These are phyloP conservation scores for Rhamnella rubrinervis DNA, from an alignment of 331 rosid species.

Conservation along the genomic window DNA sequence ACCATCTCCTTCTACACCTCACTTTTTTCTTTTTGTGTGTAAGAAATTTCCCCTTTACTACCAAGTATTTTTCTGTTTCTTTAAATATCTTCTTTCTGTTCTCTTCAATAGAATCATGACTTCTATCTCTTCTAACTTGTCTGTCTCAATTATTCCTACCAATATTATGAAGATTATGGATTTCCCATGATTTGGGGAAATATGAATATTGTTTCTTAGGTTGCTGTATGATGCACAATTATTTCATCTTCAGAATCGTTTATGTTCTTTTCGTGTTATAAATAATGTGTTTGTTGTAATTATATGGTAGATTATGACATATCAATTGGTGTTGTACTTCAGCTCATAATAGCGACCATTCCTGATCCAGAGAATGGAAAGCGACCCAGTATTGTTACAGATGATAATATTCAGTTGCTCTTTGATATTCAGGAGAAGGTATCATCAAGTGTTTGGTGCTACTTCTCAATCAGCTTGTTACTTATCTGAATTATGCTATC, in stretches of 20 bases:
- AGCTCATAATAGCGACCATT: slow-evolving; percentile 80
- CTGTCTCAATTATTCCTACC: too few species aligned
- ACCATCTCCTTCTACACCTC: too few species aligned
- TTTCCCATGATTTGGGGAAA: not conserved
- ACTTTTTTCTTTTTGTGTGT: too few species aligned
- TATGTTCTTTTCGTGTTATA: slow-evolving; percentile 8
- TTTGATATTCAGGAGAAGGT: slow-evolving; percentile 87
- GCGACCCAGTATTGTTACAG: slow-evolving; percentile 76
- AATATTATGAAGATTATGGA: too few species aligned
- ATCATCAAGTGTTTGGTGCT: slow-evolving; percentile 25
- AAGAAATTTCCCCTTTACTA: too few species aligned
- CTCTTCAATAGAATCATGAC: too few species aligned
- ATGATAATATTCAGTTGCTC: slow-evolving; percentile 82
- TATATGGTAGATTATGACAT: slow-evolving; percentile 20
- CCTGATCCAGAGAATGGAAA: slow-evolving; percentile 57
- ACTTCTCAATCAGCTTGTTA: slow-evolving; percentile 10
- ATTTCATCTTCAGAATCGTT: not conserved
- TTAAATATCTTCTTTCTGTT: too few species aligned
- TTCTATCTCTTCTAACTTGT: too few species aligned
- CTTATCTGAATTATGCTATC: not conserved
- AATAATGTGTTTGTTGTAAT: not conserved
- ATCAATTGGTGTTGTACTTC: slow-evolving; percentile 30
- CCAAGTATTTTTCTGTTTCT: too few species aligned
- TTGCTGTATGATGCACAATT: not conserved
- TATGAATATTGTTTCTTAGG: slow-evolving; percentile 1